Percentiles rank a stretch among this genome's conserved stretches.
Conservation (phyloP, 495 filamentous ascomycete genomes). For the Xylaria bambusicola region DNA sequence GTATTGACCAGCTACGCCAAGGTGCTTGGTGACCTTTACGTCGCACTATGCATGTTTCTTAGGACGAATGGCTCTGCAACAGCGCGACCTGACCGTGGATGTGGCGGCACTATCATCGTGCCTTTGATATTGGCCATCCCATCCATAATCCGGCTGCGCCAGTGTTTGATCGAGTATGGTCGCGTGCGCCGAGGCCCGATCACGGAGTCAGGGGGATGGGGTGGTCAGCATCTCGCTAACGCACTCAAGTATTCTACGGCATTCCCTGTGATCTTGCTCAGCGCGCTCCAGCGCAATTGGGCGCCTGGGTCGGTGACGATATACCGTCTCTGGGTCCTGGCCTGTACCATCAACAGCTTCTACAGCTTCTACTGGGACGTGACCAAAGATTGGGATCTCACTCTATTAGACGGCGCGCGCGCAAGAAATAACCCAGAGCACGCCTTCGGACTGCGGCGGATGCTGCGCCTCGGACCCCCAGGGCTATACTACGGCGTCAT, state of each 20-base stretch:
- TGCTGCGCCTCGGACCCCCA: conserved; percentile 67
- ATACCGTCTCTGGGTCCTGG: conserved; percentile 56
- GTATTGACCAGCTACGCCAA: conserved; percentile 92
- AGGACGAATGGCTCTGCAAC: conserved; percentile 66
- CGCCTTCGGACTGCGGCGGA: conserved; percentile 74
- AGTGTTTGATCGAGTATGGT: conserved; percentile 86
- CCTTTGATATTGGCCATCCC: conserved; percentile 81
- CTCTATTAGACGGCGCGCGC: conserved; percentile 61
- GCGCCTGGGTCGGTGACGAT: conserved; percentile 46
- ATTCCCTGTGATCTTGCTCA: conserved; percentile 85
- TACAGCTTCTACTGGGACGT: conserved; percentile 99
- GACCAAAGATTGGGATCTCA: conserved; percentile 93
- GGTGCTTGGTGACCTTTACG: conserved; percentile 84
- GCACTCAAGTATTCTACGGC: conserved; percentile 88
- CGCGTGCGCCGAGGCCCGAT: conserved; percentile 63
- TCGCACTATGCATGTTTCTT: conserved; percentile 89
- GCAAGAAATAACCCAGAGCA: conserved; percentile 59
- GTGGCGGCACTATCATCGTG: conserved; percentile 73
- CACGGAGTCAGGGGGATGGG: conserved; percentile 56
- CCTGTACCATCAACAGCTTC: conserved; percentile 75
- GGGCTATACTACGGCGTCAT: conserved; percentile 82
- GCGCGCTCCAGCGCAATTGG: conserved; percentile 69
- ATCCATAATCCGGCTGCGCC: conserved; percentile 80
- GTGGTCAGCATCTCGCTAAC: conserved; percentile 86
- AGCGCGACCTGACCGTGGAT: conserved; percentile 74